phyloP scores from a whole-genome alignment of 202 grass and related monocot genomes.

The Panicum virgatum region DNA sequence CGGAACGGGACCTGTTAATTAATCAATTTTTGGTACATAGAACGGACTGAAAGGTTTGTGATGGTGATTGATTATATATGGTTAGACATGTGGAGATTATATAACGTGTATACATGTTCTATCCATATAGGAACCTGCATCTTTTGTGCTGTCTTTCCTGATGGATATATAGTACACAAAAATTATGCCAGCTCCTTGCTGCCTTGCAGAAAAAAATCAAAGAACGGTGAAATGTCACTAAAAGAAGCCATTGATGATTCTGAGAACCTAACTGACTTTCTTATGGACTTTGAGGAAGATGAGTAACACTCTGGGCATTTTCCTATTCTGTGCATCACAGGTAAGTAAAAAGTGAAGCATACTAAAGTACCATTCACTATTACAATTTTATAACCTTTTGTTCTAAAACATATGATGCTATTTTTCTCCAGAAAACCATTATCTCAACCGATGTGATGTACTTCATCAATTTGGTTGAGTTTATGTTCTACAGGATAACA shows the following conservation, averaged over 20 bases:
- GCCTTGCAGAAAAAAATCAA: conserved; percentile 63
- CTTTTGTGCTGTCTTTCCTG: conserved; percentile 5
- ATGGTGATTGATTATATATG: conserved; percentile 18
- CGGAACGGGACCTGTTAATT: too few relatives aligned
- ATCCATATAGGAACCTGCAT: background rate
- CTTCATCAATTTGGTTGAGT: conserved; percentile 14
- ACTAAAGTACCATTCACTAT: conserved; percentile 7
- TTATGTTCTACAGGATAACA: conserved; percentile 13
- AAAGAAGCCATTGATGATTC: conserved; percentile 83
- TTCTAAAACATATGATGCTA: conserved; percentile 3
- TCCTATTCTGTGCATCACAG: conserved; percentile 24
- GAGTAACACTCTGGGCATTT: conserved; percentile 44
- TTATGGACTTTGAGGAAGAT: conserved; percentile 86
- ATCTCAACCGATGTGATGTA: background rate
- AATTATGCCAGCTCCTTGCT: conserved; percentile 32
- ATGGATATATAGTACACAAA: background rate
- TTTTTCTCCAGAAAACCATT: conserved; percentile 27
- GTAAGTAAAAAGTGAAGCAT: conserved; percentile 32
- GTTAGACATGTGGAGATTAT: conserved; percentile 25
- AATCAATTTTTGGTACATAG: too few relatives aligned
- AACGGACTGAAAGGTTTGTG: too few relatives aligned
- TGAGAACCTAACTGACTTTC: conserved; percentile 78
- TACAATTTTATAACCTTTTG: background rate
- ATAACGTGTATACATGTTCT: background rate
- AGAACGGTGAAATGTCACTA: conserved; percentile 65